Evolutionary conservation across 164 flowering plant species (phyloP), one percentile per base, ranked within the genome.

Genomic region (Platanus orientalis): DNA sequence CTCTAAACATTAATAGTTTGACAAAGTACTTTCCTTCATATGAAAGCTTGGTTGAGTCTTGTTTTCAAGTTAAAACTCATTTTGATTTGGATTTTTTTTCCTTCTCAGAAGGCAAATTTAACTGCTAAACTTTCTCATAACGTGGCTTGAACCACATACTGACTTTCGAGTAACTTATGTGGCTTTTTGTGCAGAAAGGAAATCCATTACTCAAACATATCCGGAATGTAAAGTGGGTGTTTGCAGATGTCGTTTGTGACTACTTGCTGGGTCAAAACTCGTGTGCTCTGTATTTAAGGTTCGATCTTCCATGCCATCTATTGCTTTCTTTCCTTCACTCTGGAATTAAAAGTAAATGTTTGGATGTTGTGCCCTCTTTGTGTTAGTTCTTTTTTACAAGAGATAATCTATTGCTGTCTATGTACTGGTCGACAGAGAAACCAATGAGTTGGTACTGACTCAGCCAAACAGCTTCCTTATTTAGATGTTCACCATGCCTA

Each of bases 281-380:
- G 0, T 94, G 99, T 76, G 99, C 97, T 67, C 80, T 94, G 48
- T 94, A 89, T 73, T 58, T 94, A 61, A 94, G 99, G 99, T 94
- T 71, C 53, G 68, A 52, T 66, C 39, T 64, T 67, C 44, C 13
- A 21, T 39, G 36, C 39, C 20, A 30, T 57, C 57, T 36, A 27
- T 36, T 63, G 19, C 54, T 52, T 47, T 47, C 13, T 19, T 54
- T 21, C 55, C 23, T 24, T 14, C 36, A n/a, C n/a, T 3, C 9
- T 50, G 21, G 26, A 51, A 1, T 29, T 36, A 24, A 13, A 36
- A 39, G 6, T 25, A 23, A 17, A 52, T 20, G 14, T 36, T 62
- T 17, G 11, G 16, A 14, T 14, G 32, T 16, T 53, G 24, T 49
- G 10, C 52, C 1, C 42, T 21, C 20, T 20, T 20, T 49, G 6